phyloP scores from a whole-genome alignment of 371 early-diverging fungal species.

The Mucor irregularis region DNA sequence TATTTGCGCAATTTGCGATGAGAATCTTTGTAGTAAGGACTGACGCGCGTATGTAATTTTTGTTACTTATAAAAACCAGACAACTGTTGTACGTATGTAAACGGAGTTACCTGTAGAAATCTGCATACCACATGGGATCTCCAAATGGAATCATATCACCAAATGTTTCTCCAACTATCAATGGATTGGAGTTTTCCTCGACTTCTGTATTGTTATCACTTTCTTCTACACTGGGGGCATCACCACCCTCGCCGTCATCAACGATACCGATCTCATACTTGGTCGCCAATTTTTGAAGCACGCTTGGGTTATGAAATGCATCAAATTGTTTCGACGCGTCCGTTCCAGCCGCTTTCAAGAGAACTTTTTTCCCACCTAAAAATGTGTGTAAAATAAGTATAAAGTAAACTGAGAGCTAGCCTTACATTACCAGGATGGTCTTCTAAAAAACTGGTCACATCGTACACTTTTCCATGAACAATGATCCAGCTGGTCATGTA shows the following conservation, averaged over 20 bases:
- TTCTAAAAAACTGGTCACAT: conserved; percentile 73
- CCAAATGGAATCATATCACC: conserved; percentile 59
- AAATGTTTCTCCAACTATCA: conserved; percentile 25
- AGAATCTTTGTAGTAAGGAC: conserved; percentile 58
- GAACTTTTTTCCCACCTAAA: conserved; percentile 59
- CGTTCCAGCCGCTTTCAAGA: conserved; percentile 80
- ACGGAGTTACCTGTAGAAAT: conserved; percentile 24
- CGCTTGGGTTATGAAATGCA: conserved; percentile 72
- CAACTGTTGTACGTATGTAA: neutral
- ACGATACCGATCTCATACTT: conserved; percentile 17
- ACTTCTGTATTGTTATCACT: neutral
- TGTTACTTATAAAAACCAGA: too few species aligned
- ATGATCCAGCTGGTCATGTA: conserved; percentile 69
- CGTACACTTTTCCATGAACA: conserved; percentile 78
- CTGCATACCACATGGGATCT: conserved; percentile 71
- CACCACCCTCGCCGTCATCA: conserved; percentile 6
- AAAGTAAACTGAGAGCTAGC: neutral
- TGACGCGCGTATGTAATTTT: neutral
- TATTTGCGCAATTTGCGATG: conserved; percentile 55
- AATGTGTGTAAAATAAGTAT: neutral
- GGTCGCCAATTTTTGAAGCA: conserved; percentile 29
- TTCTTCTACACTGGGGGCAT: neutral
- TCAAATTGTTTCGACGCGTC: conserved; percentile 92
- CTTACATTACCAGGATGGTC: conserved; percentile 56
- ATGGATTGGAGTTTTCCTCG: neutral